Percentiles rank a stretch among this genome's conserved stretches.
Evolutionary conservation across 1,284 basidiomycete species (phyloP).

Genomic region (Mrakiaceae sp.): DNA sequence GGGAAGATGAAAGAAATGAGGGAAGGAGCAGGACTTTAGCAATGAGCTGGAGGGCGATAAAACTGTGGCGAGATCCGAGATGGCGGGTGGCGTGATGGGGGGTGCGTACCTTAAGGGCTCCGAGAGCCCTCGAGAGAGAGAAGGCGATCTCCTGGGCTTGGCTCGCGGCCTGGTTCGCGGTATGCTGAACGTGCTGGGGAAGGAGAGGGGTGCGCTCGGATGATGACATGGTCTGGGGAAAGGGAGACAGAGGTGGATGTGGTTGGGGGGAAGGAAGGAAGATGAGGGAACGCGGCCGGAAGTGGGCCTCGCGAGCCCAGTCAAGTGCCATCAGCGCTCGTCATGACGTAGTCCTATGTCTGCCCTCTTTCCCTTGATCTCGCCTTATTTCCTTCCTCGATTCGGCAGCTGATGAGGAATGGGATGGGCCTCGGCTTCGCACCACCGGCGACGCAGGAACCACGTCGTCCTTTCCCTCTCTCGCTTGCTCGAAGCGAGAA

Average conservation of each 20-base stretch:
- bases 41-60: too few species aligned
- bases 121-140: conserved; percentile 27
- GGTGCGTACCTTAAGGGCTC: conserved; percentile 26
- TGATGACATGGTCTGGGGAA: conserved; percentile 20
- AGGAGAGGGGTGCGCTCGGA: conserved; percentile 28
- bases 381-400: not conserved
- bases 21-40: not conserved
- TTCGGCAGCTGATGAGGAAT: too few species aligned
- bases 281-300: not conserved
- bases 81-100: too few species aligned
- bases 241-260: not conserved
- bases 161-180: conserved; percentile 21
- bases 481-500: not conserved
- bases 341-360: not conserved
- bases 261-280: not conserved
- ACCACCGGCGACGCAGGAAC: too few species aligned
- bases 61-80: too few species aligned
- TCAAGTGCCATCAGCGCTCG: too few species aligned
- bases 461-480: too few species aligned
- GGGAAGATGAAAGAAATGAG: not conserved
- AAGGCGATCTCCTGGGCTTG: conserved; percentile 25
- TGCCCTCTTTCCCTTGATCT: not conserved
- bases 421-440: too few species aligned
- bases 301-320: not conserved
- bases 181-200: conserved; percentile 24